Base-by-base conservation (phyloP, 257 asterid species). In the Solanum dulcamara region DNA sequence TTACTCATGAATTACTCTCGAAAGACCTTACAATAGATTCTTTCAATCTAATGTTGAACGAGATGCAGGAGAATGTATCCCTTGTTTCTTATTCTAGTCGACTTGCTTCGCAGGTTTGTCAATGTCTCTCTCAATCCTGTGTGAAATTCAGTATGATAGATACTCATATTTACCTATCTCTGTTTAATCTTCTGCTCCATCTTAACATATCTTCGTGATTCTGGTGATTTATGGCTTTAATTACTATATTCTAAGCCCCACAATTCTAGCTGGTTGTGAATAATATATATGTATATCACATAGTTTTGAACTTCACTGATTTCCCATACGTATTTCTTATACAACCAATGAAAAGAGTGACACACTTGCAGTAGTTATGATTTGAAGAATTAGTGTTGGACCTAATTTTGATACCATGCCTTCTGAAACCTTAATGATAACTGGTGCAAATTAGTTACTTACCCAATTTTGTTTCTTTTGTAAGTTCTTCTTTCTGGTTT, bases 41-140 rank as follows among this genome's bases (percentile, higher is more conserved):
- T 77, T 96, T 95, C 90, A 88, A 87, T 88, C 95, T 95, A 86
- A 92, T 95, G 93, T 86, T 95, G 88, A 93, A 87, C 80, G 99
- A 96, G 92, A 96, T 96, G 97, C 98, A 96, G 93, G 98, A 96
- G 93, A 96, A 92, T 80, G 92, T 95, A 80, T 96, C 99, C 72
- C 97, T 96, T 68, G 95, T 96, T 91, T 95, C 99, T 48, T 96
- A 96, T 90, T 96, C 99, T 81, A 95, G 98, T 91, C 91, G 99
- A 68, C 96, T 96, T 92, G 97, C 98, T 86, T 95, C 97, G 75
- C 99, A 96, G 98, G 99, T 96, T 89, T 57, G 86, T 26, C 32
- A 59, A 71, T 67, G 28, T 57, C 17, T 28, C 17, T 84, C 68
- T 13, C 60, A 77, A 75, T 83, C 81, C 55, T 77, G 60, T 81